These are phyloP conservation scores for Peronospora farinosa DNA, from an alignment of 352 stramenopile genomes.

Conservation along the genomic window DNA sequence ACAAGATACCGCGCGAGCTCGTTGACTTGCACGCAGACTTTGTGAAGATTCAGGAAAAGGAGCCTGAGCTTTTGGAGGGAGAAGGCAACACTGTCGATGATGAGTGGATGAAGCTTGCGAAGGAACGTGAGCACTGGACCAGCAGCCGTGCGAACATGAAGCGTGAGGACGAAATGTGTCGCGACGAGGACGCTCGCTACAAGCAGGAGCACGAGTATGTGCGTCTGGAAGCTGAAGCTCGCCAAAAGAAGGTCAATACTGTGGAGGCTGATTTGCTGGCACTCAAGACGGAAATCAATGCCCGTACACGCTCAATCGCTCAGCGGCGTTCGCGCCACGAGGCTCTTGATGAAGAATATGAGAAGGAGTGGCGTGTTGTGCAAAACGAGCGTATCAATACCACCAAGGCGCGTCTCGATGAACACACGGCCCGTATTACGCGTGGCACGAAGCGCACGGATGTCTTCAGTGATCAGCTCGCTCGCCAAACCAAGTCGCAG, in stretches of 20 bases:
- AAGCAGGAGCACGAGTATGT: constrained; percentile 84
- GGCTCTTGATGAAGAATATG: constrained; percentile 74
- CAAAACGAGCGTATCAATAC: constrained; percentile 55
- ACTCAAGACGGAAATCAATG: constrained; percentile 78
- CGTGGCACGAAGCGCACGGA: constrained; percentile 83
- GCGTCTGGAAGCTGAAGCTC: constrained; percentile 56
- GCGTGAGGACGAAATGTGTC: constrained; percentile 83
- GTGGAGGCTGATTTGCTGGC: constrained; percentile 71
- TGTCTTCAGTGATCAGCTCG: constrained; percentile 73
- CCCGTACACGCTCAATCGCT: constrained; percentile 56
- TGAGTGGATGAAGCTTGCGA: constrained; percentile 86
- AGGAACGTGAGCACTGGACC: constrained; percentile 86
- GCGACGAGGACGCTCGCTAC: constrained; percentile 77
- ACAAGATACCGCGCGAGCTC: constrained; percentile 64
- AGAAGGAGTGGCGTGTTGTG: constrained; percentile 78
- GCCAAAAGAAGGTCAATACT: constrained; percentile 79
- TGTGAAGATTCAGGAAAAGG: constrained; percentile 81
- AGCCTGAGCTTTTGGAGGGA: constrained; percentile 67
- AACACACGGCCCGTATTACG: constrained; percentile 60
- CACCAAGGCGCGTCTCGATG: constrained; percentile 57
- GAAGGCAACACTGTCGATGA: constrained; percentile 80
- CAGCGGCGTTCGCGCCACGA: constrained; percentile 71
- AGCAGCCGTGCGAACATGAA: constrained; percentile 86
- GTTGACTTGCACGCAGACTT: constrained; percentile 67
- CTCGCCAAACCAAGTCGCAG: constrained; percentile 75